Evolutionary conservation across 1,284 basidiomycete species (phyloP), one percentile per base, ranked within the genome.

Genomic region (Pseudozyma sp.): DNA sequence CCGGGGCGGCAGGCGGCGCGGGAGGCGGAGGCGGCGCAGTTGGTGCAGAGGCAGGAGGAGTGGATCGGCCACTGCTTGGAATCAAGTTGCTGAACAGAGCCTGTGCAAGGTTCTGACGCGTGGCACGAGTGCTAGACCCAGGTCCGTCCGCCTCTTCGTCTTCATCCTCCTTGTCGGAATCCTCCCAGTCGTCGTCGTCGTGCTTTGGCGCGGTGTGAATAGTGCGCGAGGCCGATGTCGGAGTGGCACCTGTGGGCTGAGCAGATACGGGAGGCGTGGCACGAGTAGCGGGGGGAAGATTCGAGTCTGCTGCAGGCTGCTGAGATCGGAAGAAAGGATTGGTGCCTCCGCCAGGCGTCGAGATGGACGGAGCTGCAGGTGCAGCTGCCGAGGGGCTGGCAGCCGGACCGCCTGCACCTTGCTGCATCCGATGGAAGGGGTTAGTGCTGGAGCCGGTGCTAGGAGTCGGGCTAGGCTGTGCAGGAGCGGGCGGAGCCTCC

Each of bases 101-200:
- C 59, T 78, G 76, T 8, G 83, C 83, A 0, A 84, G 68, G 62
- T 82, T 82, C 57, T 82, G 81, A 11, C 83, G 76, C 6, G 79
- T 82, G 4, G 79, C 75, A 8, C 83, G 79, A 17, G 80, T 80
- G 53, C 74, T 81, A 30, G 75, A 66, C 4, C 78, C 81, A 19
- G 78, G 74, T 13, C 75, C 81, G 34, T 84, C 81, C 5, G 74
- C 77, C 11, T 81, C 81, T 7, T 82, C 82, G 4, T 84, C 81
- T 31, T 83, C 81, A 1, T 83, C 77, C 0, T 76, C 70, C 67
- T 77, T 75, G 72, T 82, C 78, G 11, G 74, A 79, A 0, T 82
- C 81, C 16, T 75, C 81, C 78, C 79, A 81, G 66, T 81, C 80
- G 40, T 84, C 81, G 43, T 83, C 83, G 33, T 81, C 74, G 47